Conservation (phyloP, 352 stramenopile species). For the Phytophthora constricta region DNA sequence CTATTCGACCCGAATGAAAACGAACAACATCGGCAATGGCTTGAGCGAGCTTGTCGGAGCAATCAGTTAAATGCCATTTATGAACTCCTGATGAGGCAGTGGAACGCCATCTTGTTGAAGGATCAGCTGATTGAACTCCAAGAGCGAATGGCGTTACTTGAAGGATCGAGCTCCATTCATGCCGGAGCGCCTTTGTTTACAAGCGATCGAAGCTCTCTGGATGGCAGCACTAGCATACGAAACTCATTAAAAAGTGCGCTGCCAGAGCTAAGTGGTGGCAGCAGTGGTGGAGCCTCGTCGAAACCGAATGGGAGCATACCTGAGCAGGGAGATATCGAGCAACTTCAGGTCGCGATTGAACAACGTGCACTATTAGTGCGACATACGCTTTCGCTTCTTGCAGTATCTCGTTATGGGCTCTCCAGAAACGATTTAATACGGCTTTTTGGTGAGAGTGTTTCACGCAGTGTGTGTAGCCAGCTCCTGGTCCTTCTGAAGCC, state of each 20-base stretch:
- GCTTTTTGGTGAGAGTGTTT: constrained; percentile 62
- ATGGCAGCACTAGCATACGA: constrained; percentile 1
- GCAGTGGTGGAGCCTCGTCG: background rate
- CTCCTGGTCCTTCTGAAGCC: constrained; percentile 60
- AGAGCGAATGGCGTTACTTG: constrained; percentile 30
- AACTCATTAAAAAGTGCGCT: constrained; percentile 12
- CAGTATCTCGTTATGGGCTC: constrained; percentile 73
- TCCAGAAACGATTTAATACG: constrained; percentile 67
- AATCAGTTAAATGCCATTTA: constrained; percentile 65
- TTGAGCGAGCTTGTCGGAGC: constrained; percentile 44
- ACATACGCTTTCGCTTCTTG: constrained; percentile 75
- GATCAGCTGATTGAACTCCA: constrained; percentile 54
- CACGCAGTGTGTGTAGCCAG: constrained; percentile 44
- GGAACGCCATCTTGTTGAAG: constrained; percentile 72
- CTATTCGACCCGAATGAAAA: constrained; percentile 46
- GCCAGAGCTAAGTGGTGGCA: constrained; percentile 1
- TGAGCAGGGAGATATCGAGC: constrained; percentile 58
- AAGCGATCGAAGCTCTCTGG: constrained; percentile 6
- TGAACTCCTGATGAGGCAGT: constrained; percentile 75
- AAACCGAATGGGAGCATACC: constrained; percentile 10
- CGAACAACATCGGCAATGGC: constrained; percentile 45
- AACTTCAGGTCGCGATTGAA: constrained; percentile 59
- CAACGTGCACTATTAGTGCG: constrained; percentile 74
- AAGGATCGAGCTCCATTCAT: constrained; percentile 4
- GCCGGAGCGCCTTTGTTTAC: constrained; percentile 1